Evolutionary conservation across 73 alveolate genomes (phyloP).

Genomic region (Paramecium bursaria): DNA sequence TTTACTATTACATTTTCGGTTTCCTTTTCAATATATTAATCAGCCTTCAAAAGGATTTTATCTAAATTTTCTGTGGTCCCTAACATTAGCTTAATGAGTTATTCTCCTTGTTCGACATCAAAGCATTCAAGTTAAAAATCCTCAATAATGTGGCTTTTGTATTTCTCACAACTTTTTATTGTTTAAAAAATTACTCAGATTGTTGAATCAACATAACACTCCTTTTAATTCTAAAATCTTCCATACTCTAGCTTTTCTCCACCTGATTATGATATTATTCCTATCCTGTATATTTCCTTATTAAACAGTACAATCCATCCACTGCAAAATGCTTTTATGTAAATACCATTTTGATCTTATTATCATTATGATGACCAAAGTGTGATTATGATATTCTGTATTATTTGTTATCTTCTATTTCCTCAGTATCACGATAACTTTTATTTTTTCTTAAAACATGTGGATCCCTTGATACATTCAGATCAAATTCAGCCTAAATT

Average conservation of each 20-base stretch:
- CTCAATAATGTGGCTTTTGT: constrained; percentile 29
- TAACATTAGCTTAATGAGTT: not conserved
- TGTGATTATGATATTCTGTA: not conserved
- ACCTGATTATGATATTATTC: constrained; percentile 35
- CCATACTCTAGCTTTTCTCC: not conserved
- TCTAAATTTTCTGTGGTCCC: not conserved
- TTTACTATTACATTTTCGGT: constrained; percentile 27
- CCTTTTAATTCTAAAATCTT: constrained; percentile 1
- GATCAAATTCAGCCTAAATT: constrained; percentile 20
- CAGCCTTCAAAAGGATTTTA: not conserved
- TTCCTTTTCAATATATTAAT: not conserved
- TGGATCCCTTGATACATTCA: not conserved
- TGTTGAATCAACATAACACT: constrained; percentile 4
- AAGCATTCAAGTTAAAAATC: constrained; percentile 30
- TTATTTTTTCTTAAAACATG: too few relatives aligned
- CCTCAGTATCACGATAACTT: constrained; percentile 5
- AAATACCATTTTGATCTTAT: constrained; percentile 30
- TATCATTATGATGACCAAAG: not conserved
- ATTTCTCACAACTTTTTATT: constrained; percentile 12
- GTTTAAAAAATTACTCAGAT: not conserved
- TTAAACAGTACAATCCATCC: constrained; percentile 44
- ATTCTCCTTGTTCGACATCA: constrained; percentile 1
- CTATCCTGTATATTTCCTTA: constrained; percentile 50
- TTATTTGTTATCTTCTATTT: not conserved
- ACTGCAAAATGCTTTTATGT: constrained; percentile 12